Conservation (phyloP, 2,329 filamentous ascomycete genomes). For the Colletotrichum karsti region DNA sequence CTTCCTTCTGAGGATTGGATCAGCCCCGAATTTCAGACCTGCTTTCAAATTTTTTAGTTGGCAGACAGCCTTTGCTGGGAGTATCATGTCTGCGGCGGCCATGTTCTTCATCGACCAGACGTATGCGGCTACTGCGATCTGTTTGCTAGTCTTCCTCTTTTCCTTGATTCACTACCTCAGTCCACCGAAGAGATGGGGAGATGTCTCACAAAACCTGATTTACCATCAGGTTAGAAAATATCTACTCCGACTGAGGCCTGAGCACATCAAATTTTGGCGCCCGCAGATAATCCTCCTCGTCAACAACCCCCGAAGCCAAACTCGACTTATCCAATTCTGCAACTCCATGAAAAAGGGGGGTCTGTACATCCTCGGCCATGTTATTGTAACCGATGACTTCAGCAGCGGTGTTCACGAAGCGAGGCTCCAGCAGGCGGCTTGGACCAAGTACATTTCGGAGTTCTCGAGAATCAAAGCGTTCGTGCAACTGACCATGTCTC, state of each 20-base stretch:
- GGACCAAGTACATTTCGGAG: constrained; percentile 86
- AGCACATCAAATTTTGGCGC: constrained; percentile 94
- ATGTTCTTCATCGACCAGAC: constrained; percentile 93
- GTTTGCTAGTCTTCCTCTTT: constrained; percentile 79
- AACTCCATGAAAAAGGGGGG: constrained; percentile 91
- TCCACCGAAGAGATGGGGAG: constrained; percentile 88
- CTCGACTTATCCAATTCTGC: constrained; percentile 87
- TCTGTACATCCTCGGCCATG: constrained; percentile 85
- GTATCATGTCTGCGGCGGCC: constrained; percentile 77
- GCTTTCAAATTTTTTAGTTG: constrained; percentile 91
- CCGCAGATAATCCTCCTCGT: constrained; percentile 87
- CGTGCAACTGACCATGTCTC: constrained; percentile 85
- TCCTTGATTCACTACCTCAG: constrained; percentile 86
- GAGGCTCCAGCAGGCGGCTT: constrained; percentile 80
- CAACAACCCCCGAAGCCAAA: constrained; percentile 83
- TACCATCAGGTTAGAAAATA: constrained; percentile 90
- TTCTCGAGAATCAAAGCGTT: constrained; percentile 89
- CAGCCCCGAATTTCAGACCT: constrained; percentile 87
- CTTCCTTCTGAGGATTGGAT: constrained; percentile 86
- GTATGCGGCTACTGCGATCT: constrained; percentile 80
- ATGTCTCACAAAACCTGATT: constrained; percentile 88
- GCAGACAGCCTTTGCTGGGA: constrained; percentile 80
- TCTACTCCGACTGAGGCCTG: constrained; percentile 80
- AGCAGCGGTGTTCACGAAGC: constrained; percentile 81
- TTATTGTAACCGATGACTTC: constrained; percentile 88